phyloP scores from a whole-genome alignment of 139 green algal species.

The Micromonas pusilla region DNA sequence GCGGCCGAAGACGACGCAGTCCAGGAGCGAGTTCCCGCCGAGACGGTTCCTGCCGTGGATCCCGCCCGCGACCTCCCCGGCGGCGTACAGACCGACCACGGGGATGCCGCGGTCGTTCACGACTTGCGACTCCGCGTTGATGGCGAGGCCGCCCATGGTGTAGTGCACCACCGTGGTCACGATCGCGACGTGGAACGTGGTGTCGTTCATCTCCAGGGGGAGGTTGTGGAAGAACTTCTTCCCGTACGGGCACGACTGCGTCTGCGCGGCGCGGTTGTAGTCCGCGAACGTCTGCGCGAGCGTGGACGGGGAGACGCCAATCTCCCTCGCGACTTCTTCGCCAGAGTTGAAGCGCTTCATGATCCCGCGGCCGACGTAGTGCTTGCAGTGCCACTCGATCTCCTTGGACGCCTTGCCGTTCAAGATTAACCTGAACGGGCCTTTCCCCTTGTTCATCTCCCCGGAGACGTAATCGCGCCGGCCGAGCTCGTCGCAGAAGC shows the following conservation, averaged over 20 bases:
- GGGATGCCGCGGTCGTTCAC: conserved; percentile 22
- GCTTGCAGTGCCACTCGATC: conserved; percentile 44
- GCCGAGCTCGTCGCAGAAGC: conserved; percentile 48
- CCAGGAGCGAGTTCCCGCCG: conserved; percentile 65
- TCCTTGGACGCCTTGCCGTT: conserved; percentile 39
- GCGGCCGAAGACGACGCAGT: conserved; percentile 68
- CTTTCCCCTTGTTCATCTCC: conserved; percentile 41
- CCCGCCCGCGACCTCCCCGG: conserved; percentile 66
- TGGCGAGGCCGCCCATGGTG: conserved; percentile 44
- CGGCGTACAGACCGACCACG: conserved; percentile 59
- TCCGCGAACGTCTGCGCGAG: conserved; percentile 36
- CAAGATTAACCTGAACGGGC: conserved; percentile 37
- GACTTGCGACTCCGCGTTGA: conserved; percentile 39
- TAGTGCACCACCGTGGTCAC: conserved; percentile 46
- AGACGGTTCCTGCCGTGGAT: conserved; percentile 69
- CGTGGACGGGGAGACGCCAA: conserved; percentile 25
- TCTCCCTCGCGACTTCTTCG: conserved; percentile 31
- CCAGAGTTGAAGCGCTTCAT: conserved; percentile 35
- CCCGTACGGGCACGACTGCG: conserved; percentile 37
- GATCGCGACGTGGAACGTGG: conserved; percentile 34
- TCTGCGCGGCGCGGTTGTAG: conserved; percentile 31
- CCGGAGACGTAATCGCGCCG: conserved; percentile 41
- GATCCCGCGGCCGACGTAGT: conserved; percentile 38
- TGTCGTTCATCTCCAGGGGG: conserved; percentile 38
- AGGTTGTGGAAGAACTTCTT: conserved; percentile 48